Base-by-base conservation (phyloP, 768 basidiomycete genomes). In the Boletales sp. region DNA sequence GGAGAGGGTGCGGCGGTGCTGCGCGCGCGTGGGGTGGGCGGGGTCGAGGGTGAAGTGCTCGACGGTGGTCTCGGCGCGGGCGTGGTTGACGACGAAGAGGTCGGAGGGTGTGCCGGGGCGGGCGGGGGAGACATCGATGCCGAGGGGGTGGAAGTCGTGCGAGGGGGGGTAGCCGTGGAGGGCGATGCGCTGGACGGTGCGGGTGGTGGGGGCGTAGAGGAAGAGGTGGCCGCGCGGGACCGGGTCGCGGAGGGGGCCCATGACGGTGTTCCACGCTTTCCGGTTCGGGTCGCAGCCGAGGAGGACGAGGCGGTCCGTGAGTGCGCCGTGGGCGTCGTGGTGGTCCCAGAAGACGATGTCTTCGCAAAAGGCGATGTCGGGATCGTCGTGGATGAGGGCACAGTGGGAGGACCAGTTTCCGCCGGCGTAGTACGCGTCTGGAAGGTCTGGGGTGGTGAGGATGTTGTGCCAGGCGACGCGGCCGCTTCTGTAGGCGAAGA, bases 61-160 rank as follows among this genome's bases (percentile, higher is more conserved):
- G 48, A 89, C 77, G 46, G 81, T 77, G 19, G 84, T 83, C 24
- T 71, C 65, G 34, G 72, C 55, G 15, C 80, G 77, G 1, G 81
- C 83, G 63, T 89, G 88, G 68, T 89, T 90, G 58, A 86, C 70
- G 40, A 82, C 71, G 65, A 83, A 86, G 42, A 88, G 70, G 56
- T 77, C 78, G 42, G 83, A 83, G 5, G 70, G 42, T 42, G 76
- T 72, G 3, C 78, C 75, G 9, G 64, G 58, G 52, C 67, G 61
- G 0, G 81, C 82, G 5, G 80, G 81, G 58, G 74, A 81, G 2
- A 81, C 59, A 29, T 79, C 84, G 44, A 84, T 60, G 2, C 86
- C 87, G 3, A 90, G 75, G 0, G 87, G 87, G 57, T 89, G 87
- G 58, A 88, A 90, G 56, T 82, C 79, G 58, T 83, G 80, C 1